A percentile compares a stretch with the other conserved stretches of the same genome.
phyloP scores from a whole-genome alignment of 2,329 filamentous ascomycete genomes.

The Eutypella sp. region DNA sequence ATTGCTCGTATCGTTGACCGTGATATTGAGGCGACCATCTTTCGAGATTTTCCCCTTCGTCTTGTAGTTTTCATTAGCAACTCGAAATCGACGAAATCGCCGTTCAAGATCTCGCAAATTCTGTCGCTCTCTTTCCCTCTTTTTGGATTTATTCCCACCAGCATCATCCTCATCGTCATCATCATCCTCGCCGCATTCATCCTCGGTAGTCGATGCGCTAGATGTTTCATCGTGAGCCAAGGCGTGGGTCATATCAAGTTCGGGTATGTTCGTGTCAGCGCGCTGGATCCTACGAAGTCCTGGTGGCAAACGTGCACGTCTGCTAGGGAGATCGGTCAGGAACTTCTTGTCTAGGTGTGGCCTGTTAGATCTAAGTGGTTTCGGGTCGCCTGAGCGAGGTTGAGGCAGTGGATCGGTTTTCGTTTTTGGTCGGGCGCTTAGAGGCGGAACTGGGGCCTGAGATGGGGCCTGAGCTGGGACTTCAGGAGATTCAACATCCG shows the following conservation, averaged over 20 bases:
- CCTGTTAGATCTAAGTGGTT: constrained; percentile 4
- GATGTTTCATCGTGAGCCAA: constrained; percentile 10
- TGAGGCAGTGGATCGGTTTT: constrained; percentile 9
- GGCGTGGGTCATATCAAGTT: constrained; percentile 10
- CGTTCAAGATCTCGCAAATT: constrained; percentile 14
- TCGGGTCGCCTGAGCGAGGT: background rate
- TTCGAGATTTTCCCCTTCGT: constrained; percentile 60
- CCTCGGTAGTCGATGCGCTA: constrained; percentile 15
- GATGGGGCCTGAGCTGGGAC: too few species aligned
- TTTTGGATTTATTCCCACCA: constrained; percentile 5
- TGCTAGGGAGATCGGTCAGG: constrained; percentile 15
- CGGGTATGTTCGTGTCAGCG: constrained; percentile 17
- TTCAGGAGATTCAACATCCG: constrained; percentile 17
- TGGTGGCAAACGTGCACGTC: constrained; percentile 2
- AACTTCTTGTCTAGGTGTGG: constrained; percentile 13
- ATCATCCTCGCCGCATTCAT: constrained; percentile 11
- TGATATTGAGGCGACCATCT: constrained; percentile 68
- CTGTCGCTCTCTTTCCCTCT: constrained; percentile 11
- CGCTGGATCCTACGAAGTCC: constrained; percentile 14
- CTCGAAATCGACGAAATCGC: constrained; percentile 49
- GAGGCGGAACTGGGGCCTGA: too few species aligned
- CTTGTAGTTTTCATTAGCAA: constrained; percentile 60
- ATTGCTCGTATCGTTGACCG: constrained; percentile 64
- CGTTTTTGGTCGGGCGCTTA: constrained; percentile 9
- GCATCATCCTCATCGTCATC: constrained; percentile 5